Percentiles rank a stretch among this genome's conserved stretches.
These are phyloP conservation scores for Fusarium mangiferae DNA, from an alignment of 2,329 filamentous ascomycete genomes.

Conservation along the genomic window DNA sequence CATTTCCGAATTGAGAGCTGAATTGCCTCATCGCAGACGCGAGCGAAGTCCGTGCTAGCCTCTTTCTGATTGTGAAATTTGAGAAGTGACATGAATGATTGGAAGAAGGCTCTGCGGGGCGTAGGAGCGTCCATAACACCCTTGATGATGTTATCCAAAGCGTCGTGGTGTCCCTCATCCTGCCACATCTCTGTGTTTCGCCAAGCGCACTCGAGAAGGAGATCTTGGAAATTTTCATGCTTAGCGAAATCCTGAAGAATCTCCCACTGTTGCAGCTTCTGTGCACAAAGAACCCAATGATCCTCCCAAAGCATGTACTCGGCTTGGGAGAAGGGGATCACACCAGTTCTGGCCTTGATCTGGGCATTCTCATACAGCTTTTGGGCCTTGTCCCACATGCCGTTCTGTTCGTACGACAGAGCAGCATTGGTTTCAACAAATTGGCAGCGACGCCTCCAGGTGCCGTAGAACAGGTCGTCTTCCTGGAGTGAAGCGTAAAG, in stretches of 20 bases:
- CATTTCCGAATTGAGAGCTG: slow-evolving; percentile 97
- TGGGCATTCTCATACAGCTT: slow-evolving; percentile 96
- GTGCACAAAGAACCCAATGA: slow-evolving; percentile 96
- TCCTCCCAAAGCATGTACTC: slow-evolving; percentile 99
- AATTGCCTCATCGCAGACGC: slow-evolving; percentile 95
- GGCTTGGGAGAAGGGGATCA: slow-evolving; percentile 93
- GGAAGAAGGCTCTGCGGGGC: slow-evolving; percentile 93
- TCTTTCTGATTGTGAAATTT: slow-evolving; percentile 94
- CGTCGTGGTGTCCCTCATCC: slow-evolving; percentile 84
- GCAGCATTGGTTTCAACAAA: slow-evolving; percentile 98
- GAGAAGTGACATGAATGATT: slow-evolving; percentile 95
- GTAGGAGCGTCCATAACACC: slow-evolving; percentile 98
- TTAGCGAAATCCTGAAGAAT: slow-evolving; percentile 97
- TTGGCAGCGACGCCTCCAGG: slow-evolving; percentile 93
- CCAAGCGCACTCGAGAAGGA: slow-evolving; percentile 95
- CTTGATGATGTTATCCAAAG: slow-evolving; percentile 92
- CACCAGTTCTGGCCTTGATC: slow-evolving; percentile 94
- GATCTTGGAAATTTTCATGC: slow-evolving; percentile 97
- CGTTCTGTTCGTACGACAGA: slow-evolving; percentile 97
- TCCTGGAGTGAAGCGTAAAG: slow-evolving; percentile 91
- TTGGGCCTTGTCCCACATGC: slow-evolving; percentile 99
- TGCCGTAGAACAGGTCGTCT: slow-evolving; percentile 97
- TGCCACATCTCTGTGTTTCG: slow-evolving; percentile 96
- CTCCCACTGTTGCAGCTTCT: slow-evolving; percentile 99
- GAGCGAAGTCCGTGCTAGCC: slow-evolving; percentile 80